Conservation (phyloP, 2,329 filamentous ascomycete species). For the Phaeosphaeriaceae sp. region DNA sequence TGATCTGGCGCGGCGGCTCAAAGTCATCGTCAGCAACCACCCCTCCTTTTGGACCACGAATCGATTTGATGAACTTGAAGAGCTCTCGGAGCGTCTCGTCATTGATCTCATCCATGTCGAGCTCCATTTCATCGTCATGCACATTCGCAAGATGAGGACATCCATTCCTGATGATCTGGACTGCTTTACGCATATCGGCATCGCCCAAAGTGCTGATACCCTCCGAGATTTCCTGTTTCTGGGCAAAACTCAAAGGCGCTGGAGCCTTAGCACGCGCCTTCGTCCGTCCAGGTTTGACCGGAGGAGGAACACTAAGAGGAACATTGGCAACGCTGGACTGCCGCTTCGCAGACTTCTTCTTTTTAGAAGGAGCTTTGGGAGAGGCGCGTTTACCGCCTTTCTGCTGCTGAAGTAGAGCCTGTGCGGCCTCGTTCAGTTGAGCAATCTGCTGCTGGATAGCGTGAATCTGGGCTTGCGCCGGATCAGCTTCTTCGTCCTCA, state of each 20-base stretch:
- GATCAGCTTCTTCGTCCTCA: conserved; percentile 59
- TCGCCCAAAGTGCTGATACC: conserved; percentile 83
- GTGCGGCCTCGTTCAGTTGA: conserved; percentile 68
- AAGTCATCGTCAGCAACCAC: conserved; percentile 57
- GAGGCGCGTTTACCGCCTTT: conserved; percentile 61
- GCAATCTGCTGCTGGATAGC: conserved; percentile 72
- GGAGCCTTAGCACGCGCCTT: conserved; percentile 61
- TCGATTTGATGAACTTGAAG: conserved; percentile 59
- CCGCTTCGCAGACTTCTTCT: conserved; percentile 52
- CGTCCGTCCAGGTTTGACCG: conserved; percentile 48
- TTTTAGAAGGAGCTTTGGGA: conserved; percentile 54
- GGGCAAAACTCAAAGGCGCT: conserved; percentile 74
- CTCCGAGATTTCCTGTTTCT: conserved; percentile 91
- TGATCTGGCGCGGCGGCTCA: conserved; percentile 51
- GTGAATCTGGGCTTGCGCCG: conserved; percentile 53
- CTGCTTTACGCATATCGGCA: conserved; percentile 77
- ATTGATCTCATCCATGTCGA: conserved; percentile 68
- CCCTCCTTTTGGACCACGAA: conserved; percentile 46
- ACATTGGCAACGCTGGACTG: conserved; percentile 28
- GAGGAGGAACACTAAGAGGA: conserved; percentile 33
- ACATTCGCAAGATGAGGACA: conserved; percentile 69
- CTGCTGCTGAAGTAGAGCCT: conserved; percentile 54
- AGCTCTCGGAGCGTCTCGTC: conserved; percentile 63
- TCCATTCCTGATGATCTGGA: conserved; percentile 89
- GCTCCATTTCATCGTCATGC: conserved; percentile 66